These are phyloP conservation scores for Solanum tacnaense DNA, from an alignment of 257 asterid genomes.

Conservation along the genomic window DNA sequence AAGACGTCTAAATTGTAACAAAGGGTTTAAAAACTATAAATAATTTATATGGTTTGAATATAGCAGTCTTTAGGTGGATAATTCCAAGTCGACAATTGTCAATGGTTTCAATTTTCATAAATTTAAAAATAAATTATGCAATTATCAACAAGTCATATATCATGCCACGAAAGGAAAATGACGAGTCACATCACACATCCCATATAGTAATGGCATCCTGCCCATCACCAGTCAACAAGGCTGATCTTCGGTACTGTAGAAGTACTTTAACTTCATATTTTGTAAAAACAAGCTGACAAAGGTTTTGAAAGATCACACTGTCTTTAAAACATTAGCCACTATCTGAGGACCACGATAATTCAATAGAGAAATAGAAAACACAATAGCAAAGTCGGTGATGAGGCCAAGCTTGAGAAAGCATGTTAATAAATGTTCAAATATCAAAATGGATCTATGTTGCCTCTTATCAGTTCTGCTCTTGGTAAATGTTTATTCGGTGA, in stretches of 20 bases:
- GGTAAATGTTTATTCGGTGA: background rate
- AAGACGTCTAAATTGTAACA: background rate
- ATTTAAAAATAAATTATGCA: background rate
- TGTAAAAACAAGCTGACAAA: background rate
- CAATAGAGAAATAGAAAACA: background rate
- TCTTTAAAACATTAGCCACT: background rate
- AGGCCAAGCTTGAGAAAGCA: background rate
- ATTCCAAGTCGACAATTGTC: background rate
- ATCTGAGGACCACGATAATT: background rate
- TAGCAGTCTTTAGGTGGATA: background rate
- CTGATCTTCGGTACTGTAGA: background rate
- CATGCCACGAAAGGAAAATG: background rate
- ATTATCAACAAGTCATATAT: background rate
- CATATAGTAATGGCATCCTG: background rate
- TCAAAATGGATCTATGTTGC: background rate
- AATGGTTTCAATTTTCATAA: background rate
- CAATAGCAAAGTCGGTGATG: background rate
- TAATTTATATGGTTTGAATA: background rate
- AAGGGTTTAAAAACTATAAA: background rate
- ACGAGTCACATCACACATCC: background rate
- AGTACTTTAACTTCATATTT: background rate
- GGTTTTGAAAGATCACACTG: background rate
- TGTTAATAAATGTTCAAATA: background rate
- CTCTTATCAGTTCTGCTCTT: background rate
- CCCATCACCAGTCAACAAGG: background rate